A percentile compares a stretch with the other conserved stretches of the same genome.
Conservation (phyloP, 23 red algal species). For the Gracilaria domingensis region DNA sequence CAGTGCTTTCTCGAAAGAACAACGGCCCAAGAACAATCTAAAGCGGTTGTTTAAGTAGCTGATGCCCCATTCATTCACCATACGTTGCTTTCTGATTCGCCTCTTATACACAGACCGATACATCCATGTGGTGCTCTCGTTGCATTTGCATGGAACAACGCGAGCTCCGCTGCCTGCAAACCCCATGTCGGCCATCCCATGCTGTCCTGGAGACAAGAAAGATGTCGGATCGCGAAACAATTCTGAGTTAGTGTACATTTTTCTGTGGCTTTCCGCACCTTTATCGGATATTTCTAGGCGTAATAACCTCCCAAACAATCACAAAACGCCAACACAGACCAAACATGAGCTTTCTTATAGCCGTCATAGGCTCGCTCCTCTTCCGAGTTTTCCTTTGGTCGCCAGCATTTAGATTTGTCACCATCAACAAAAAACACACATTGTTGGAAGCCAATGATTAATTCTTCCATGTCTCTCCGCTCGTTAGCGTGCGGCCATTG, state of each 20-base stretch:
- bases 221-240: slow-evolving; percentile 7
- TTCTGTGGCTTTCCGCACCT: slow-evolving; percentile 23
- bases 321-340: no score
- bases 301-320: slow-evolving; percentile 37
- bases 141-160: slow-evolving; percentile 51
- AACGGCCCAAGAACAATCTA: slow-evolving; percentile 16
- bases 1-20: slow-evolving; percentile 31
- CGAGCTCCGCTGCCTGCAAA: no score
- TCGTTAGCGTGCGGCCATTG: slow-evolving; percentile 6
- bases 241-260: slow-evolving; percentile 15
- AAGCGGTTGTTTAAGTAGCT: slow-evolving; percentile 47
- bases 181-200: no score
- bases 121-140: slow-evolving; percentile 6
- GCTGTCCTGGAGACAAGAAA: no score
- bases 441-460: slow-evolving; percentile 21
- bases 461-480: not conserved
- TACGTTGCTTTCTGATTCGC: no score
- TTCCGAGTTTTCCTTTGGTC: no score
- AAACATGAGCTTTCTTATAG: no score
- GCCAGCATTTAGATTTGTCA: slow-evolving; percentile 14
- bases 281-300: slow-evolving; percentile 15
- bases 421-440: slow-evolving; percentile 56
- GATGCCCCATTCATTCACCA: slow-evolving; percentile 62
- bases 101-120: not conserved
- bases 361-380: no score